Evolutionary conservation across 192 early-diverging fungal genomes (phyloP).

Genomic region (Rhizophagus sp.): DNA sequence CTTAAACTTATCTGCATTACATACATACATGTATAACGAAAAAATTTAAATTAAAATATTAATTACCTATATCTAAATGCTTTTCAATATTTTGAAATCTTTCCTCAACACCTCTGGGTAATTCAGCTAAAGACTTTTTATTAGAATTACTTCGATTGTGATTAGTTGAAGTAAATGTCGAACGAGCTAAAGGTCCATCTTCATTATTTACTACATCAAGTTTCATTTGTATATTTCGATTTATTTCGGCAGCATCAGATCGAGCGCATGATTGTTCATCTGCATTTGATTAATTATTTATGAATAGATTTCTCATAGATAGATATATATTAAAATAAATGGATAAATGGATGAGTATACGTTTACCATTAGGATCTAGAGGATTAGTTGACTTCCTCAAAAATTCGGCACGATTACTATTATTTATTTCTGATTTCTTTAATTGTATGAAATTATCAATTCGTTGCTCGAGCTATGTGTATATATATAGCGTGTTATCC

Average conservation of each 20-base stretch:
- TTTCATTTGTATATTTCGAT: conserved; percentile 79
- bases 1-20: background rate
- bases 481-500: background rate
- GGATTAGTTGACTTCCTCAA: conserved; percentile 18
- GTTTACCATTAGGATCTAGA: conserved; percentile 14
- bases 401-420: conserved; percentile 30
- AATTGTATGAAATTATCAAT: conserved; percentile 21
- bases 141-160: conserved; percentile 29
- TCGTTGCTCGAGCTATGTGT: conserved; percentile 21
- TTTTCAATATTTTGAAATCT: conserved; percentile 73
- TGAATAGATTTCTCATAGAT: background rate
- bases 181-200: conserved; percentile 62
- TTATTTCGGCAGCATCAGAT: conserved; percentile 41
- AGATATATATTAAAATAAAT: background rate
- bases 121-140: conserved; percentile 1
- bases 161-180: conserved; percentile 42
- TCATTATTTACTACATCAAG: conserved; percentile 68
- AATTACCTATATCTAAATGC: conserved; percentile 65
- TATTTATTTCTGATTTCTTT: conserved; percentile 29
- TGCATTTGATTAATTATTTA: background rate
- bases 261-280: conserved; percentile 28
- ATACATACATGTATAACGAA: background rate
- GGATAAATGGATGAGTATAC: background rate
- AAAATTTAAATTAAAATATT: conserved; percentile 20
- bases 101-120: conserved; percentile 48